These are phyloP conservation scores for Arxiozyma slooffiae DNA, from an alignment of 1,139 yeast species.

Conservation along the genomic window DNA sequence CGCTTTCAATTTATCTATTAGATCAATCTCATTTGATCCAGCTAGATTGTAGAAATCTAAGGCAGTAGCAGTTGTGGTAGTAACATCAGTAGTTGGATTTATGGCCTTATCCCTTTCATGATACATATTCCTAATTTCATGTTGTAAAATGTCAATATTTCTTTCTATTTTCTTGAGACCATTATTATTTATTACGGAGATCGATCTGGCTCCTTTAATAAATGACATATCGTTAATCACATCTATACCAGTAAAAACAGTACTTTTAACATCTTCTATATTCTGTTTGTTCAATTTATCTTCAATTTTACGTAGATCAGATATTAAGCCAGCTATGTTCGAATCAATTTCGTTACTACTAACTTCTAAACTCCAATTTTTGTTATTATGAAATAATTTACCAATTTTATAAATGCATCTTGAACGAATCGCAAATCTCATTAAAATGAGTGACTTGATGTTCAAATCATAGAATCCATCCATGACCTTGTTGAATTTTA, in stretches of 20 bases:
- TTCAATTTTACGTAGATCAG: constrained; percentile 24
- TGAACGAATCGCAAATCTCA: constrained; percentile 58
- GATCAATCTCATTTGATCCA: constrained; percentile 16
- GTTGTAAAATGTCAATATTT: constrained; percentile 67
- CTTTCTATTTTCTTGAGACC: constrained; percentile 61
- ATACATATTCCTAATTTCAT: constrained; percentile 57
- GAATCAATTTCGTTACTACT: constrained; percentile 51
- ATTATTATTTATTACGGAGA: constrained; percentile 47
- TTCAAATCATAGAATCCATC: constrained; percentile 40
- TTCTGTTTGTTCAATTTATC: constrained; percentile 25
- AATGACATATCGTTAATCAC: constrained; percentile 47
- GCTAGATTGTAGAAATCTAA: constrained; percentile 48
- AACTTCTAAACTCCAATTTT: constrained; percentile 41
- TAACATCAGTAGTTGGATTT: background rate
- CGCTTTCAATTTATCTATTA: constrained; percentile 27
- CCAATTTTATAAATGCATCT: constrained; percentile 54
- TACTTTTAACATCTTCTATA: constrained; percentile 27
- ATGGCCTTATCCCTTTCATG: constrained; percentile 44
- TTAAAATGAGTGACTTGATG: constrained; percentile 42
- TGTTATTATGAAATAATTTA: constrained; percentile 31
- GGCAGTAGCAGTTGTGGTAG: constrained; percentile 42
- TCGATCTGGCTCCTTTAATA: constrained; percentile 49
- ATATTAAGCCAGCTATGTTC: constrained; percentile 36
- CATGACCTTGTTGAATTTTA: constrained; percentile 42
- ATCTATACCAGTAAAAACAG: constrained; percentile 44